Base-by-base conservation (phyloP, 768 basidiomycete genomes). In the Russula olivacea region DNA sequence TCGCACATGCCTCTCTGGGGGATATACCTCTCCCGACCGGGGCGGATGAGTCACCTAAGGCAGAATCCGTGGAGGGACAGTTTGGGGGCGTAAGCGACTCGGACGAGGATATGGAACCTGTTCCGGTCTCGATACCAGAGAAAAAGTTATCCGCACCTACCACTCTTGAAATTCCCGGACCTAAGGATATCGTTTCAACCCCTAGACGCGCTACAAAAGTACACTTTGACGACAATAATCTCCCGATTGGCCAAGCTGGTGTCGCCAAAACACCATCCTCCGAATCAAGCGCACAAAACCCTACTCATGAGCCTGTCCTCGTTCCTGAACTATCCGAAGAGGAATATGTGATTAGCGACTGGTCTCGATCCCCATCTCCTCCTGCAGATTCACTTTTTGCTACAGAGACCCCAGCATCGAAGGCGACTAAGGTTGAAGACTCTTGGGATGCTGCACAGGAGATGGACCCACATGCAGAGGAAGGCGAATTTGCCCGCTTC, bases 401-500 rank as follows among this genome's bases (percentile, higher is more conserved):
- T 38, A 47, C 49, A 9, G 63, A 56, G 40, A 19, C 45, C 23
- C 17, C 67, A 10, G 55, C 67, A 54, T 61, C 63, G 3, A 69
- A 73, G 55, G 69, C 69, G 2, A 71, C 54, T 51, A 68, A 71
- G 25, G 74, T 72, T 25, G 81, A 80, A 48, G 79, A 83, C 23
- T 73, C 74, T 55, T 93, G 88, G 81, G 93, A 95, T 67, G 86
- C 88, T 1, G 89, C 86, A n/a, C 81, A 91, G 36, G 93, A 94
- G 72, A 89, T 93, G 79, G 88, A 91, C 68, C 78, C 82, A 2
- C 82, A 82, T 48, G 85, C 82, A 0, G 91, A 95, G 73, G 89
- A 88, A 68, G 85, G 88, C 49, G 93, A 94, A 71, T 98, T 94
- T 75, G 94, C 88, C n/a, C 82, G 83, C 11, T 96, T 98, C 70